A percentile compares a stretch with the other conserved stretches of the same genome.
Conservation (phyloP, 371 early-diverging fungal species). For the Syncephalastrum sp. region DNA sequence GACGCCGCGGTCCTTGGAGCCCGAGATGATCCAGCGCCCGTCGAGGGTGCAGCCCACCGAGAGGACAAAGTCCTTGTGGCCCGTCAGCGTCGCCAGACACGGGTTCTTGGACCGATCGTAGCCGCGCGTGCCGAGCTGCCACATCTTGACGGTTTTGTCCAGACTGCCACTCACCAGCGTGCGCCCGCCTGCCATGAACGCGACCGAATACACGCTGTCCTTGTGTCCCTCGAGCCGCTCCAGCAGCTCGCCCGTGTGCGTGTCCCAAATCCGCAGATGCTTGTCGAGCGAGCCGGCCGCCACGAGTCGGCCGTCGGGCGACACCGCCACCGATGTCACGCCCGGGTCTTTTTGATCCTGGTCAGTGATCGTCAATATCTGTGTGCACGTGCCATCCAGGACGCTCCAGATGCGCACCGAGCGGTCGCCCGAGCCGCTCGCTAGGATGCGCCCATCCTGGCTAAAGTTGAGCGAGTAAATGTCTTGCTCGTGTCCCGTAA, state of each 20-base stretch:
- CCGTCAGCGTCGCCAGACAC: slow-evolving; percentile 54
- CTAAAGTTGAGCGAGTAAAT: slow-evolving; percentile 97
- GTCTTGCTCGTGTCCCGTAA: slow-evolving; percentile 94
- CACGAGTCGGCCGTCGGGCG: slow-evolving; percentile 80
- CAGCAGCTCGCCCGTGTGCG: slow-evolving; percentile 73
- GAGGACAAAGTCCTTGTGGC: slow-evolving; percentile 94
- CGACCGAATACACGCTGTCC: slow-evolving; percentile 95
- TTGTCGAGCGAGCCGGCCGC: slow-evolving; percentile 92
- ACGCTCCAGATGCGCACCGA: slow-evolving; percentile 89
- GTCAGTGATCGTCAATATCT: slow-evolving; percentile 79
- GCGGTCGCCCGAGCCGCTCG: slow-evolving; percentile 95
- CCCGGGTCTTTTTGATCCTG: slow-evolving; percentile 87
- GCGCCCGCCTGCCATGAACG: slow-evolving; percentile 94
- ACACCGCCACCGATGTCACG: slow-evolving; percentile 93
- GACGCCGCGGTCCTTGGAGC: slow-evolving; percentile 93
- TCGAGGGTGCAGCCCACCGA: slow-evolving; percentile 92
- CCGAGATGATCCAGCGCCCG: slow-evolving; percentile 93
- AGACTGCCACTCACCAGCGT: slow-evolving; percentile 91
- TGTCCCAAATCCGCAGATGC: slow-evolving; percentile 94
- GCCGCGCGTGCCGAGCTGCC: slow-evolving; percentile 74
- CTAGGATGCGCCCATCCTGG: slow-evolving; percentile 87
- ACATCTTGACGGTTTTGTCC: slow-evolving; percentile 94
- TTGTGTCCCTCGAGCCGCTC: slow-evolving; percentile 95
- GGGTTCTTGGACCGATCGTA: slow-evolving; percentile 24
- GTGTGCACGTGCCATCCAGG: slow-evolving; percentile 70